phyloP scores from a whole-genome alignment of 1,284 basidiomycete genomes.

The Irpex sp. region DNA sequence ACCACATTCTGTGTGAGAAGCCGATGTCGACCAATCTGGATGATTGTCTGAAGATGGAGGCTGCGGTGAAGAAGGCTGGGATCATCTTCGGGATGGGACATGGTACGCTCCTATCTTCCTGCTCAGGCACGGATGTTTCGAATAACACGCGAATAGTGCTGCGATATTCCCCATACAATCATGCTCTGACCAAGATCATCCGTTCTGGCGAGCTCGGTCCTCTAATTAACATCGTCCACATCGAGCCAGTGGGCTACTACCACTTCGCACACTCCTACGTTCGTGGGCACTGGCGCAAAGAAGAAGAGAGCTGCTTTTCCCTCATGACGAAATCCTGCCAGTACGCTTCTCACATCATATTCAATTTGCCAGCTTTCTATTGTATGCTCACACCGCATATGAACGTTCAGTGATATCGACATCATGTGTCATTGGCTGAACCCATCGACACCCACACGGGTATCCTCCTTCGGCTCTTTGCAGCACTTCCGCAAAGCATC shows the following conservation, averaged over 20 bases:
- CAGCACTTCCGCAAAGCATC: constrained; percentile 72
- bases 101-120: constrained; percentile 37
- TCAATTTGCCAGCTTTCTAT: background rate
- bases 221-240: constrained; percentile 74
- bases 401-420: constrained; percentile 67
- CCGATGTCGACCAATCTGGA: constrained; percentile 78
- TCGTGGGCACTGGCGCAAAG: constrained; percentile 75
- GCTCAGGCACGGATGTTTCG: background rate
- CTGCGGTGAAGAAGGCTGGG: constrained; percentile 60
- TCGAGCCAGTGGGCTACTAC: constrained; percentile 76
- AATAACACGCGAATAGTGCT: constrained; percentile 47
- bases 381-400: background rate
- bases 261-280: constrained; percentile 88
- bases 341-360: constrained; percentile 34
- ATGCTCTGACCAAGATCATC: constrained; percentile 66
- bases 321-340: constrained; percentile 89
- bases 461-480: constrained; percentile 83
- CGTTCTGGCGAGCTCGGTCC: constrained; percentile 70
- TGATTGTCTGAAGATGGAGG: constrained; percentile 75
- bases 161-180: constrained; percentile 81
- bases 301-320: constrained; percentile 70
- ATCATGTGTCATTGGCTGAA: constrained; percentile 76
- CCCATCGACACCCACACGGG: constrained; percentile 56
- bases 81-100: constrained; percentile 85
- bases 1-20: constrained; percentile 87